Evolutionary conservation across 768 basidiomycete genomes (phyloP).

Genomic region (Boletus eberwhitei): DNA sequence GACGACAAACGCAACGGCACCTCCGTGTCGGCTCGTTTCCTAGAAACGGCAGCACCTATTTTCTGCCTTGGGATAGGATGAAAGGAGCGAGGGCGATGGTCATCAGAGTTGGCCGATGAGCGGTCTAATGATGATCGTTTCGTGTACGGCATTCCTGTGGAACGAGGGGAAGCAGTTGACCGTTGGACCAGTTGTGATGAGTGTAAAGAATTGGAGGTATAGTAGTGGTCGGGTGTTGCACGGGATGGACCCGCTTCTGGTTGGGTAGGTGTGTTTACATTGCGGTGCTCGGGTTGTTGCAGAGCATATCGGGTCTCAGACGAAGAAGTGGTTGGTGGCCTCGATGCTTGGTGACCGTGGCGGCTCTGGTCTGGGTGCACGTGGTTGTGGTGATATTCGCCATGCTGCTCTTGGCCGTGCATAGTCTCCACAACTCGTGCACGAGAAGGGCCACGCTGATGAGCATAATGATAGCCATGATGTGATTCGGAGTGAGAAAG

Average conservation of each 20-base stretch:
- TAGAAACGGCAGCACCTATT: constrained; percentile 1
- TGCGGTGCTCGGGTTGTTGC: constrained; percentile 17
- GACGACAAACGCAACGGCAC: constrained; percentile 42
- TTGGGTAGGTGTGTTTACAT: constrained; percentile 14
- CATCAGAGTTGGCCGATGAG: constrained; percentile 11
- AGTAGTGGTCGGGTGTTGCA: constrained; percentile 17
- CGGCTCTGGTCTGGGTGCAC: constrained; percentile 17
- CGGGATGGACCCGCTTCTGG: constrained; percentile 21
- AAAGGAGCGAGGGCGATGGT: constrained; percentile 4
- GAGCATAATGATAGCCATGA: constrained; percentile 29
- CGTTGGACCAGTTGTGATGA: constrained; percentile 23
- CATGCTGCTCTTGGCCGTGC: constrained; percentile 24
- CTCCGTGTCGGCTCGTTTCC: constrained; percentile 29
- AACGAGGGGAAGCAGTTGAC: constrained; percentile 15
- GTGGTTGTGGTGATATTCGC: constrained; percentile 26
- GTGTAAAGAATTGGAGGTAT: constrained; percentile 1
- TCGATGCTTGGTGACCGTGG: constrained; percentile 15
- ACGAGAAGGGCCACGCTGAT: constrained; percentile 24
- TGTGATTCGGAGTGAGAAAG: constrained; percentile 28
- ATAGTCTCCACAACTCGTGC: constrained; percentile 26
- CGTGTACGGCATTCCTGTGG: constrained; percentile 19
- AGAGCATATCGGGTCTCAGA: constrained; percentile 19
- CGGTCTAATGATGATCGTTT: constrained; percentile 13
- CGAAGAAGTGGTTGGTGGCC: constrained; percentile 15
- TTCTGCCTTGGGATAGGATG: constrained; percentile 24